Conservation (phyloP, 805 yeast species). For the Scheffersomyces spartinae region DNA sequence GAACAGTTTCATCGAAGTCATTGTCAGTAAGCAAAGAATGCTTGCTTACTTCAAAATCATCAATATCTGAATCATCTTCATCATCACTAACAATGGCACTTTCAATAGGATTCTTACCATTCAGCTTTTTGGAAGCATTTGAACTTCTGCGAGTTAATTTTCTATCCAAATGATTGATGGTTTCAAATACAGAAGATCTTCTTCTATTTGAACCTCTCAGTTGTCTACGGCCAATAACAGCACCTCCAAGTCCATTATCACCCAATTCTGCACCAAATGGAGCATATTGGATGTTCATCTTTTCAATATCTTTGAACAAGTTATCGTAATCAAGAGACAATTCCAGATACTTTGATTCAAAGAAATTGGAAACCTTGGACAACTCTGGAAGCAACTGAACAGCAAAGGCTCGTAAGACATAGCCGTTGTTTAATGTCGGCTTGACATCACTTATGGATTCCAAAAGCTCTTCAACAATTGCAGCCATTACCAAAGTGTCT, state of each 20-base stretch:
- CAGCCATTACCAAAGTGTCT: conserved; percentile 8
- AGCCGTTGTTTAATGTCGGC: conserved; percentile 4
- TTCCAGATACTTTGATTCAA: conserved; percentile 32
- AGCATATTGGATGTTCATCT: conserved; percentile 15
- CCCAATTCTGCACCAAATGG: conserved; percentile 9
- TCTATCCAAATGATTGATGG: conserved; percentile 14
- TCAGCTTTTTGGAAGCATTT: conserved; percentile 15
- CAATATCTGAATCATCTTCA: conserved; percentile 5
- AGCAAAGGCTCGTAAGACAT: conserved; percentile 31
- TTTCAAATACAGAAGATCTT: conserved; percentile 17
- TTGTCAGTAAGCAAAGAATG: conserved; percentile 7
- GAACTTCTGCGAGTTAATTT: too few relatives aligned
- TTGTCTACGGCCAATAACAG: conserved; percentile 9
- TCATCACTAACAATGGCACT: conserved; percentile 4
- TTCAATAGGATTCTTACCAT: conserved; percentile 5
- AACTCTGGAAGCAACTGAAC: conserved; percentile 37
- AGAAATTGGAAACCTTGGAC: conserved; percentile 41
- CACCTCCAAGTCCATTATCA: too few relatives aligned
- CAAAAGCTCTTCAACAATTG: conserved; percentile 5
- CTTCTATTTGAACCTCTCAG: too few relatives aligned
- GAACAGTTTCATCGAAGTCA: conserved; percentile 29
- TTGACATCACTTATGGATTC: too few relatives aligned
- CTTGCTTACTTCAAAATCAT: conserved; percentile 4
- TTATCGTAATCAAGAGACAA: conserved; percentile 34
- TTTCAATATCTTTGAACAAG: conserved; percentile 35